Evolutionary conservation across 1,284 basidiomycete genomes (phyloP), one percentile per base, ranked within the genome.

Genomic region (Ganoderma boninense): DNA sequence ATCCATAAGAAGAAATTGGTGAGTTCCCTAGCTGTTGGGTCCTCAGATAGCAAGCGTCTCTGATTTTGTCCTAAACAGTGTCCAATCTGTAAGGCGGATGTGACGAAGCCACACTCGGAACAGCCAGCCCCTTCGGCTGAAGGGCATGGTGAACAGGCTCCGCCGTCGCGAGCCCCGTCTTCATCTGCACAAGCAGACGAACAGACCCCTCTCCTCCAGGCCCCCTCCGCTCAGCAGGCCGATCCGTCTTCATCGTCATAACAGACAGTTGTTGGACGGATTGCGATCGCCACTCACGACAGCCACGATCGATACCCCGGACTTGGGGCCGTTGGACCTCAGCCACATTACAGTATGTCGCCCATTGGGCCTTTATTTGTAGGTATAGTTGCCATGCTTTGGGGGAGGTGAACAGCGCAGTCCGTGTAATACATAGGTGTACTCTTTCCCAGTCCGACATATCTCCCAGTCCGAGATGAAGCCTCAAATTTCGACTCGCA

Each of bases 1-100:
- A 92, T 96, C 71, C 90, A 93, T 73, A 90, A 93, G 80, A 95
- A 96, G 84, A 96, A 97, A 84, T 82, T 96, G 79, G 95, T 96
- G 77, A 78, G 92, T 71, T 68, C 69, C 56, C 72, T 23, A 44
- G 57, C 62, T 62, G 66, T 32, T 32, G 32, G 5, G 32, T 4
- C 32, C 65, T 70, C 29, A 52, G 32, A 40, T 13, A 61, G 14
- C 40, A 26, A 43, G 23, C 23, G 8, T 38, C 60, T 0, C 54
- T 68, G 52, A 72, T 14, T 65, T 73, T 62, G 49, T 23, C 62
- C 63, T 66, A 61, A 71, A 10, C 75, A 97, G 95, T 97, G 95
- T 76, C 95, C 95, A 18, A 87, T 96, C 0, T 96, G 95, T 84
- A 94, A 96, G 80, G 91, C 93, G 57, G 95, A 96, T 77, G 95